Conservation (phyloP, 2,329 filamentous ascomycete genomes). For the Cordyceps pruinosa region DNA sequence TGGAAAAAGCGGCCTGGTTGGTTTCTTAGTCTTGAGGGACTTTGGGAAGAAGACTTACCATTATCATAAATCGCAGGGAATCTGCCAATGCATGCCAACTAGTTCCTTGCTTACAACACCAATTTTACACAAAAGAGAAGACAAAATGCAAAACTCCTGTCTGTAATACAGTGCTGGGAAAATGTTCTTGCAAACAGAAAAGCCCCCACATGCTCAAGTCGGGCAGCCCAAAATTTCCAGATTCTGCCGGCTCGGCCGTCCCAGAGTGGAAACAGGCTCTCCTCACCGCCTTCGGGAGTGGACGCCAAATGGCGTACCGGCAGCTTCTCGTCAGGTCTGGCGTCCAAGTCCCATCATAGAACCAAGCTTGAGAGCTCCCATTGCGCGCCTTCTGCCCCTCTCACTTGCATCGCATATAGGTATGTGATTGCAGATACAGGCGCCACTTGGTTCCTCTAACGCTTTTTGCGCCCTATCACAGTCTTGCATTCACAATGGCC, state of each 20-base stretch:
- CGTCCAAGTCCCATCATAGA: constrained; percentile 6
- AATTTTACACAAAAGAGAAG: background rate
- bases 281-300: constrained; percentile 39
- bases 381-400: background rate
- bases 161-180: background rate
- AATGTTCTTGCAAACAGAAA: constrained; percentile 3
- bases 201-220: constrained; percentile 10
- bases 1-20: background rate
- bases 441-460: constrained; percentile 1
- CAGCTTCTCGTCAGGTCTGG: constrained; percentile 30
- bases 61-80: background rate
- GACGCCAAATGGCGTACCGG: constrained; percentile 27
- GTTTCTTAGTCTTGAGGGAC: background rate
- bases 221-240: constrained; percentile 33
- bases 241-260: constrained; percentile 37
- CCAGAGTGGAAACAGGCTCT: constrained; percentile 15
- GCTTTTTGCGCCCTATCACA: background rate
- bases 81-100: constrained; percentile 1
- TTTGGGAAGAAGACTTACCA: background rate
- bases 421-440: background rate
- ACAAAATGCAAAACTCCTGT: background rate
- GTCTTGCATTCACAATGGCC: constrained; percentile 38
- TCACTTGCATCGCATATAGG: constrained; percentile 10
- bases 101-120: background rate
- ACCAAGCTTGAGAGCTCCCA: constrained; percentile 6